phyloP scores from a whole-genome alignment of 2,329 filamentous ascomycete species.

The Pestalotiopsis sp. region DNA sequence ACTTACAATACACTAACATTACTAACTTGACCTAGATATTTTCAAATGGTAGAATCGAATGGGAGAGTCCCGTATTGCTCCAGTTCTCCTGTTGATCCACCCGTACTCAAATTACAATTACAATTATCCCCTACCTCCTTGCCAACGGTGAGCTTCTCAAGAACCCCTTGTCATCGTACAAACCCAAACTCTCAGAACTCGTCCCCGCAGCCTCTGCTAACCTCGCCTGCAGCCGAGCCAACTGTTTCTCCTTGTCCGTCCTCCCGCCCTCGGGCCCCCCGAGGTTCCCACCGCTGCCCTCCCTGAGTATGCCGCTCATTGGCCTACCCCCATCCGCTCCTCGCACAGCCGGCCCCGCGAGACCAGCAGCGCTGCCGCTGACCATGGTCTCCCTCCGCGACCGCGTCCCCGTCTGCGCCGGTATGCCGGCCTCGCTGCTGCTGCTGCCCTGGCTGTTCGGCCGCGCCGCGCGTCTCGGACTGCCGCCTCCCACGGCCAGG shows the following conservation, averaged over 20 bases:
- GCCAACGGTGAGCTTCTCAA: slow-evolving; percentile 18
- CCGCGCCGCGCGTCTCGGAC: background rate
- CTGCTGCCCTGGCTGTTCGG: background rate
- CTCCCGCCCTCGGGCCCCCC: slow-evolving; percentile 5
- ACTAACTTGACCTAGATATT: background rate
- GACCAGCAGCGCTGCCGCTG: background rate
- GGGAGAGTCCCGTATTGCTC: no score
- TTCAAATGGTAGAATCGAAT: no score
- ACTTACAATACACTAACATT: background rate
- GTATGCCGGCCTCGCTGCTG: background rate
- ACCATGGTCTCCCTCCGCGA: background rate
- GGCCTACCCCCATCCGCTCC: background rate
- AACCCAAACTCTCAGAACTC: slow-evolving; percentile 8
- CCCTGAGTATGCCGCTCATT: background rate
- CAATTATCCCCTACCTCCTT: background rate
- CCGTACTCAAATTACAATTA: background rate
- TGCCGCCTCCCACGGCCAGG: slow-evolving; percentile 40
- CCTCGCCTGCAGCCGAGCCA: slow-evolving; percentile 11
- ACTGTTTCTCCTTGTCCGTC: slow-evolving; percentile 17
- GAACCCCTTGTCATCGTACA: slow-evolving; percentile 28
- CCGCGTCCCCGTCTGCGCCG: slow-evolving; percentile 1
- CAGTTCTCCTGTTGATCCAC: no score
- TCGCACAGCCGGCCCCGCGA: background rate
- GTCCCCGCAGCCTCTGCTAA: background rate
- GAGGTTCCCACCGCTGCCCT: background rate